A percentile compares a stretch with the other conserved stretches of the same genome.
These are phyloP conservation scores for Saitozyma podzolica DNA, from an alignment of 768 basidiomycete genomes.

Conservation along the genomic window DNA sequence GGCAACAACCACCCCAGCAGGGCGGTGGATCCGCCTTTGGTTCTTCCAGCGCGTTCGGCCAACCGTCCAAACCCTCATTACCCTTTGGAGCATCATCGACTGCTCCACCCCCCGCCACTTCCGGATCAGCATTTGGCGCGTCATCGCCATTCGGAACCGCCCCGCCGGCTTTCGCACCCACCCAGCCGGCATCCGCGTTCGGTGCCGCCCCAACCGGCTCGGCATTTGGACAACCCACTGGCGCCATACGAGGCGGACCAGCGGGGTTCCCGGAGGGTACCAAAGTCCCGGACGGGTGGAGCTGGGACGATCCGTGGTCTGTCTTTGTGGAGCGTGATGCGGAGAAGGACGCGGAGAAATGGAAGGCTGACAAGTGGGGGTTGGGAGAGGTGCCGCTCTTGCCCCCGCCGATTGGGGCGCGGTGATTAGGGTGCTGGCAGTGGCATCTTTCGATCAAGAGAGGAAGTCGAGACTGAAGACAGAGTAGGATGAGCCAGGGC, in stretches of 20 bases:
- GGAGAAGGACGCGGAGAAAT: conserved; percentile 17
- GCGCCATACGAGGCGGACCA: neutral
- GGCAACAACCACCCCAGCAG: conserved; percentile 1
- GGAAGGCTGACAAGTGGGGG: conserved; percentile 15
- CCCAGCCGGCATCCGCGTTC: conserved; percentile 1
- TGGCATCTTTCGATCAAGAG: neutral
- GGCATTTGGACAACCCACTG: neutral
- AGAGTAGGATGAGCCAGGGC: neutral
- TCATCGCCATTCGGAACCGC: neutral
- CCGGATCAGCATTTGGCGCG: conserved; percentile 15
- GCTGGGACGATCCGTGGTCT: conserved; percentile 37
- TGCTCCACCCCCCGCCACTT: neutral
- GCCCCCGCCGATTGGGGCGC: conserved; percentile 27
- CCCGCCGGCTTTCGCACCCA: neutral
- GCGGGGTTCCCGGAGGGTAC: neutral
- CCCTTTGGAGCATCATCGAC: neutral
- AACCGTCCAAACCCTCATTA: neutral
- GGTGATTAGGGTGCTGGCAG: neutral
- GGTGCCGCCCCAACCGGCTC: conserved; percentile 1
- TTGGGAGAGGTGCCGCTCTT: conserved; percentile 25
- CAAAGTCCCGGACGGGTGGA: conserved; percentile 26
- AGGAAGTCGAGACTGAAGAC: neutral
- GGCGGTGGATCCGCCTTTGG: neutral
- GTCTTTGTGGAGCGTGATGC: conserved; percentile 11
- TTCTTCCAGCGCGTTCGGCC: conserved; percentile 1